phyloP scores from a whole-genome alignment of 2,329 filamentous ascomycete species.

The Fusarium udum region DNA sequence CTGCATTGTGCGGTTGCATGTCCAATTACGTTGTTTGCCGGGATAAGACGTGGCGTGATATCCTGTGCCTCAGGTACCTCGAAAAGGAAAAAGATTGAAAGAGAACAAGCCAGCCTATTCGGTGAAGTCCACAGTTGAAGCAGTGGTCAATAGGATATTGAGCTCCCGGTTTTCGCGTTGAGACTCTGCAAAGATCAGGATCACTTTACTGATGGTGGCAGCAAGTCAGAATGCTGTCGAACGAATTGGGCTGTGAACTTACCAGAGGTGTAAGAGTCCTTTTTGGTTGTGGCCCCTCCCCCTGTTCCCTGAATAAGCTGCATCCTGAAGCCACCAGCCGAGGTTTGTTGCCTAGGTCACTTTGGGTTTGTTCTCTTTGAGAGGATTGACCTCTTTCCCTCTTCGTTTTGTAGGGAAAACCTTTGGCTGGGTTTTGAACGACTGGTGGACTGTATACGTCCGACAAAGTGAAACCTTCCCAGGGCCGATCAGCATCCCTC shows the following conservation, averaged over 20 bases:
- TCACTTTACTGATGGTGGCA: background rate
- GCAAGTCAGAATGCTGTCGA: background rate
- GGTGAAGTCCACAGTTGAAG: background rate
- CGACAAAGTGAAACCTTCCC: constrained; percentile 8
- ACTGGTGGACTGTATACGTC: background rate
- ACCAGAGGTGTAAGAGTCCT: background rate
- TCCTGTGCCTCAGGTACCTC: background rate
- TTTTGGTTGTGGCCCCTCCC: background rate
- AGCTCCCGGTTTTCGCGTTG: no score
- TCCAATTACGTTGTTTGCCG: background rate
- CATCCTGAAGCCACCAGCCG: background rate
- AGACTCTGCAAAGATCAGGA: background rate
- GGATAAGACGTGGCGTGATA: constrained; percentile 14
- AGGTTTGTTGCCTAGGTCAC: background rate
- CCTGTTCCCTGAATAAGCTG: background rate
- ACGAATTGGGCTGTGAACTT: background rate
- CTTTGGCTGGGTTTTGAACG: background rate
- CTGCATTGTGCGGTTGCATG: background rate
- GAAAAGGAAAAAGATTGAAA: background rate
- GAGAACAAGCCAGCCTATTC: background rate
- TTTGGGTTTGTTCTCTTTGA: background rate
- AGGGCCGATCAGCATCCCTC: constrained; percentile 10
- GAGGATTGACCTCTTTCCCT: background rate
- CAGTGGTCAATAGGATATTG: background rate
- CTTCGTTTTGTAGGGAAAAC: background rate